Evolutionary conservation across 1,139 yeast species (phyloP), one percentile per base, ranked within the genome.

Genomic region (Zygosaccharomyces pseudobailii): DNA sequence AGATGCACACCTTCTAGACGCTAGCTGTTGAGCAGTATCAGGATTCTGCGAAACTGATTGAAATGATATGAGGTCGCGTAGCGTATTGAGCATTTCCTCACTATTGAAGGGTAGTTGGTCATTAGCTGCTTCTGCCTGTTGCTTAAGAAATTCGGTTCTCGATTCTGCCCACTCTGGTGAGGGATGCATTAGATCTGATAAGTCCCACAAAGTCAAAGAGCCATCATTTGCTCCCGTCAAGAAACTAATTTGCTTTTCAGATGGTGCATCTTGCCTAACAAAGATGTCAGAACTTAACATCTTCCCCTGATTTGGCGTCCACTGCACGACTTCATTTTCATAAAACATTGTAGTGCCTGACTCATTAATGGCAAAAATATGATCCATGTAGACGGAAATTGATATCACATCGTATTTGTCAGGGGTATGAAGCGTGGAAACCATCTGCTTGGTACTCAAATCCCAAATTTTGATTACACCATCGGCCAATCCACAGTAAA

Each of bases 1-100:
- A 39, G 83, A 82, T 0, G 97, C 96, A 70, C 98, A 92, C 40
- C 84, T 79, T 51, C 97, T 78, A 6, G 94, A 84, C 40, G 89
- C 95, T 54, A 86, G 87, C 58, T 86, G 75, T 60, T 77, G 82
- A 36, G 52, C 43, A 5, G 61, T 55, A 19, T 79, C 78, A 0
- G 87, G 88, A 41, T 75, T 75, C 53, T 84, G 84, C 9, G 95
- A 86, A 8, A 92, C 85, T 0, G 97, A 88, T 56, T 78, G 80
- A 66, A 73, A 89, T 0, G 85, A 70, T 9, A 89, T 82, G 47
- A 85, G 72, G 43, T 76, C 77, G 17, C 75, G 70, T 49, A 92
- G 72, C 4, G 86, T 78, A 28, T 75, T 71, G 36, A 90, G 63
- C 74, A 92, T 72, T 30, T 78, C 73, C 43, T 84, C 88, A 50